A percentile compares a stretch with the other conserved stretches of the same genome.
Evolutionary conservation across 805 yeast genomes (phyloP).

Genomic region (Metschnikowia lachancei): DNA sequence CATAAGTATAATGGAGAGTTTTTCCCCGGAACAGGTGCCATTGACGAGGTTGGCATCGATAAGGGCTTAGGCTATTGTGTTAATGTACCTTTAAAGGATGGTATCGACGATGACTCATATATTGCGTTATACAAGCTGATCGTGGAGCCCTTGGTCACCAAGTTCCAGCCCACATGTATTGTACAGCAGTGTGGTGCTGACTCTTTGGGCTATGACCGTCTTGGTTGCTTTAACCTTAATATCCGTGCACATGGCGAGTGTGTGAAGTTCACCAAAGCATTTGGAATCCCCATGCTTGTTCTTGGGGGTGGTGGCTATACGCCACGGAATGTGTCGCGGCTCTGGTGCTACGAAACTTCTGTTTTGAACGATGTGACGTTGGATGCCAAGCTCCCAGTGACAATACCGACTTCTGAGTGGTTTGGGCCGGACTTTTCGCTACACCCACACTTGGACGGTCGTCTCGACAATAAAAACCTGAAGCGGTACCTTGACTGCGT

Average conservation of each 20-base stretch:
- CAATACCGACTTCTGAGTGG: constrained; percentile 72
- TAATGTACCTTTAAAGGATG: constrained; percentile 91
- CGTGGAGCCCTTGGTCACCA: constrained; percentile 84
- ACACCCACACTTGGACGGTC: constrained; percentile 62
- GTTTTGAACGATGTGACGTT: constrained; percentile 60
- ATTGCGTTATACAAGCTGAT: constrained; percentile 73
- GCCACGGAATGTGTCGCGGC: constrained; percentile 87
- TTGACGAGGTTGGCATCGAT: constrained; percentile 86
- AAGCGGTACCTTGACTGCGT: constrained; percentile 80
- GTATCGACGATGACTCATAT: constrained; percentile 91
- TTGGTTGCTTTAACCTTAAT: constrained; percentile 90
- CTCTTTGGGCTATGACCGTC: constrained; percentile 85
- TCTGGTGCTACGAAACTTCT: constrained; percentile 95
- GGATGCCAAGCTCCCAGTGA: constrained; percentile 53
- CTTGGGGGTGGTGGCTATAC: constrained; percentile 99
- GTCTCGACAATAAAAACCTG: constrained; percentile 77
- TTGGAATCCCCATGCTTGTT: constrained; percentile 86
- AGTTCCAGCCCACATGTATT: constrained; percentile 89
- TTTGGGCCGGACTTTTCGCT: constrained; percentile 89
- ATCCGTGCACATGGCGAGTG: constrained; percentile 95
- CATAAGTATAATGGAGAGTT: constrained; percentile 93
- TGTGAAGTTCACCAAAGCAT: constrained; percentile 82
- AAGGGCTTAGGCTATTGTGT: constrained; percentile 84
- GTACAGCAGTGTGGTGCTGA: constrained; percentile 98
- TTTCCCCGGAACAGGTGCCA: constrained; percentile 95